phyloP scores from a whole-genome alignment of 305 asterid species.

The Solanum hybrid region DNA sequence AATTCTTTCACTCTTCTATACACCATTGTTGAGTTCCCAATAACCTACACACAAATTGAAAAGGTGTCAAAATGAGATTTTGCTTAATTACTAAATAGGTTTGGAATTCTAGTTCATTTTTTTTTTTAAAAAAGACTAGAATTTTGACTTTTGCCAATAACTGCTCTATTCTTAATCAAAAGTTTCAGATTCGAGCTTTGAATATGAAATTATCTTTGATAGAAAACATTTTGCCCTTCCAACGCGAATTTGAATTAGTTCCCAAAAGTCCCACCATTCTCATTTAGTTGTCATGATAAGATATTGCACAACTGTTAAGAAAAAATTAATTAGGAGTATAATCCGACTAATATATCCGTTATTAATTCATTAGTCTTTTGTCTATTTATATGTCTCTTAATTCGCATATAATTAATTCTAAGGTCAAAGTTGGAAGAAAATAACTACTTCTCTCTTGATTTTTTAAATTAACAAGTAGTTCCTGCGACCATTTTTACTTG shows the following conservation, averaged over 20 bases:
- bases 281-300: no score
- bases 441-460: not conserved
- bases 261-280: not conserved
- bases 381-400: not conserved
- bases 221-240: no score
- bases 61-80: not conserved
- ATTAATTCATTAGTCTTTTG: not conserved
- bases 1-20: slow-evolving; percentile 25
- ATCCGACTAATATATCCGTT: not conserved
- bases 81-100: not conserved
- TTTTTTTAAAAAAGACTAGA: not conserved
- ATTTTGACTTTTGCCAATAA: no score
- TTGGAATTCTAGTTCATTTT: not conserved
- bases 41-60: not conserved
- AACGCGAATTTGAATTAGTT: not conserved
- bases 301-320: not conserved
- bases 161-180: no score
- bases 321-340: not conserved
- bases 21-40: slow-evolving; percentile 12
- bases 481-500: not conserved
- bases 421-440: not conserved
- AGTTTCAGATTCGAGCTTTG: no score
- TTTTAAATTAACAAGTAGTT: not conserved
- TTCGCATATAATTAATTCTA: not conserved
- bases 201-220: no score